A percentile compares a stretch with the other conserved stretches of the same genome.
phyloP scores from a whole-genome alignment of 345 rosid species.

The Linum tenue region DNA sequence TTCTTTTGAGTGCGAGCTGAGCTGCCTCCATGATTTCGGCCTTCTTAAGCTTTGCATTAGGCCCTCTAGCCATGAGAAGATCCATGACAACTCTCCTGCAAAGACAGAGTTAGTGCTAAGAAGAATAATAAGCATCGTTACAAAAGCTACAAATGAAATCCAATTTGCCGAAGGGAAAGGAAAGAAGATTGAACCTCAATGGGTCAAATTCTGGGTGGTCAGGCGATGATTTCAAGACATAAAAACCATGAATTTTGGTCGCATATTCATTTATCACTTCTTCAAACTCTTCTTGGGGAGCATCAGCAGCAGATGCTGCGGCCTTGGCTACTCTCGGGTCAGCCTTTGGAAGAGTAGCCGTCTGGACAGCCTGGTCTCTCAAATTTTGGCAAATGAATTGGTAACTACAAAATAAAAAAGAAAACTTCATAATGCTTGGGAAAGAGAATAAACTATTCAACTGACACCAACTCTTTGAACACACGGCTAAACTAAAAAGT shows the following conservation, averaged over 20 bases:
- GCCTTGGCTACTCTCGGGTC: constrained; percentile 44
- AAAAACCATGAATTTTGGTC: constrained; percentile 37
- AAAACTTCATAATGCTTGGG: background rate
- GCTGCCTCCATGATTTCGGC: constrained; percentile 53
- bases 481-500: no score
- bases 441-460: background rate
- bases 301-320: constrained; percentile 57
- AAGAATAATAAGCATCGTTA: background rate
- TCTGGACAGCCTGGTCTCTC: constrained; percentile 55
- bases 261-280: constrained; percentile 51
- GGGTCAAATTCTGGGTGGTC: constrained; percentile 55
- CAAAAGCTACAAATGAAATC: background rate
- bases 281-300: constrained; percentile 45
- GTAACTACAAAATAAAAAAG: constrained; percentile 36
- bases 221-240: constrained; percentile 45
- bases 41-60: constrained; percentile 57
- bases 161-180: background rate
- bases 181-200: constrained; percentile 39
- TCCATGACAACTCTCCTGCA: constrained; percentile 60
- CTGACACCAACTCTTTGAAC: background rate
- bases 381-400: constrained; percentile 52
- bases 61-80: constrained; percentile 42
- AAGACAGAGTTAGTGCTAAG: background rate
- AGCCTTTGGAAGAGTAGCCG: constrained; percentile 52
- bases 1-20: constrained; percentile 29